These are phyloP conservation scores for Colletotrichum filicis DNA, from an alignment of 2,329 filamentous ascomycete species.

Conservation along the genomic window DNA sequence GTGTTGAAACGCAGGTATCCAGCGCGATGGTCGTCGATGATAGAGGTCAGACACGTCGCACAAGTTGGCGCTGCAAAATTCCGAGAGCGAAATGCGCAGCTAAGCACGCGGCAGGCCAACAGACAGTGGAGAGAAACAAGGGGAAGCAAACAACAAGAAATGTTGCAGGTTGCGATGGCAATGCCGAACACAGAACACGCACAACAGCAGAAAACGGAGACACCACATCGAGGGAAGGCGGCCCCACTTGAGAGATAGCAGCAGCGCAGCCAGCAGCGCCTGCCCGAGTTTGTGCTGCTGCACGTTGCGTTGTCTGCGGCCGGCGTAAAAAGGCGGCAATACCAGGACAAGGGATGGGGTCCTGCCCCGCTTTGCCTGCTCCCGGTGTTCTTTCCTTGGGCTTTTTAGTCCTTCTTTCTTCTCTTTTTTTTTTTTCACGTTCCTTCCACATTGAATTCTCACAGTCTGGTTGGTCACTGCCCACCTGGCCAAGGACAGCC, in stretches of 20 bases:
- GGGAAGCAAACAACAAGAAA: conserved; percentile 5
- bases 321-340: conserved; percentile 21
- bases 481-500: background rate
- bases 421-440: background rate
- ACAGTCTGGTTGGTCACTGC: background rate
- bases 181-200: background rate
- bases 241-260: conserved; percentile 6
- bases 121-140: no score
- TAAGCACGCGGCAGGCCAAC: background rate
- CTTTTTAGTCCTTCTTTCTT: conserved; percentile 36
- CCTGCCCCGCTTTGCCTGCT: background rate
- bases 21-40: background rate
- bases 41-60: background rate
- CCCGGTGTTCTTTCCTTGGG: background rate
- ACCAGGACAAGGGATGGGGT: background rate
- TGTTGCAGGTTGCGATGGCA: background rate
- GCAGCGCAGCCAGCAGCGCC: background rate
- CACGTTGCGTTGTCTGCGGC: conserved; percentile 16
- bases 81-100: background rate
- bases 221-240: background rate
- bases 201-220: background rate
- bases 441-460: background rate
- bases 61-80: background rate
- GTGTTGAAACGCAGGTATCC: background rate
- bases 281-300: background rate